Evolutionary conservation across 2,329 filamentous ascomycete species (phyloP).

Genomic region (Aspergillus awamori): DNA sequence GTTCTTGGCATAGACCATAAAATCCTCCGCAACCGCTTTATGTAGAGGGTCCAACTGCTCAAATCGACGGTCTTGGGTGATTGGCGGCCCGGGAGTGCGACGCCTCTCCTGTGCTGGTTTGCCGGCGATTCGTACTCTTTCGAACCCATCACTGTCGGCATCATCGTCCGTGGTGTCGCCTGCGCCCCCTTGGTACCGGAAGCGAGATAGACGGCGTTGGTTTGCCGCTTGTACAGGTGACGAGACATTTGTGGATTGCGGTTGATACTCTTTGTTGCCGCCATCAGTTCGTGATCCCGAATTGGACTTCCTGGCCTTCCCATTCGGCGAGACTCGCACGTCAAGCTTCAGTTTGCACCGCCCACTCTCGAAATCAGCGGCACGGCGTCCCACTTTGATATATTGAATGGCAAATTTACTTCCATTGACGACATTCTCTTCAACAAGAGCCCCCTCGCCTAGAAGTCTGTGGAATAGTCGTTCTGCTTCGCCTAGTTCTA

Average conservation of each 20-base stretch:
- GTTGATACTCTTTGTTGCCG: conserved; percentile 50
- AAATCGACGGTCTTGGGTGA: conserved; percentile 48
- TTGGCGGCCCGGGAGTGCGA: conserved; percentile 48
- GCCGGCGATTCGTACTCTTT: conserved; percentile 42
- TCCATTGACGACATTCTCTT: conserved; percentile 68
- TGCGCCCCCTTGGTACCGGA: conserved; percentile 25
- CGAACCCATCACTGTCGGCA: conserved; percentile 47
- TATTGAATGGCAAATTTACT: conserved; percentile 75
- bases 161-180: conserved; percentile 36
- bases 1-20: conserved; percentile 49
- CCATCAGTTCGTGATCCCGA: conserved; percentile 37
- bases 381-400: conserved; percentile 47
- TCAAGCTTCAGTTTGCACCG: conserved; percentile 54
- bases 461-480: conserved; percentile 79
- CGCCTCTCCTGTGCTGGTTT: conserved; percentile 30
- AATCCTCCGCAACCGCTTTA: conserved; percentile 51
- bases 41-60: conserved; percentile 47
- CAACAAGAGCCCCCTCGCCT: conserved; percentile 71
- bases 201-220: conserved; percentile 37
- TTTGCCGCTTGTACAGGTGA: conserved; percentile 60
- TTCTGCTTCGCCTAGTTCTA: conserved; percentile 77
- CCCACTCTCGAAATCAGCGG: conserved; percentile 51
- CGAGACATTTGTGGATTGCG: conserved; percentile 68
- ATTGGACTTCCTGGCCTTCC: conserved; percentile 30
- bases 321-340: conserved; percentile 54